Percentiles rank a stretch among this genome's conserved stretches.
phyloP scores from a whole-genome alignment of 2,329 filamentous ascomycete species.

The Ustilaginoidea virens region DNA sequence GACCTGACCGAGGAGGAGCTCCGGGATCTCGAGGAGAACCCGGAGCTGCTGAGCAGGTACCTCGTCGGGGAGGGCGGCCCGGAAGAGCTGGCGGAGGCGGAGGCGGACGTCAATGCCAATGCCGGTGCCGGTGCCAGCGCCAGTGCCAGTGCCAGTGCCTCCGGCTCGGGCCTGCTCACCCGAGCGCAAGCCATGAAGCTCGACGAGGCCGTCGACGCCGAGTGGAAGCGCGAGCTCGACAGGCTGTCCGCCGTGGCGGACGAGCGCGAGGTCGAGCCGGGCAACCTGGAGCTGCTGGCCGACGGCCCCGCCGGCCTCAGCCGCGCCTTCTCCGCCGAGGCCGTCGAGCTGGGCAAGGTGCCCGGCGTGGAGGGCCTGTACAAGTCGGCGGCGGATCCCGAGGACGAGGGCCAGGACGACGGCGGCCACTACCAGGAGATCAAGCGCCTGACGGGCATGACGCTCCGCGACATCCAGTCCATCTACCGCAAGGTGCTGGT shows the following conservation, averaged over 20 bases:
- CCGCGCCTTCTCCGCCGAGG: conserved; percentile 26
- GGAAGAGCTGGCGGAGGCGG: conserved; percentile 4
- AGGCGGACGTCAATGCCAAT: not conserved
- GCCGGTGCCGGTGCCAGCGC: too few relatives aligned
- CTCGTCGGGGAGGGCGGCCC: conserved; percentile 16
- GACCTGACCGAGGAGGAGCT: conserved; percentile 35
- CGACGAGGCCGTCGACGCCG: conserved; percentile 19
- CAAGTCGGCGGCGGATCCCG: conserved; percentile 31
- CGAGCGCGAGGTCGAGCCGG: conserved; percentile 16
- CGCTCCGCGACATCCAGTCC: conserved; percentile 31
- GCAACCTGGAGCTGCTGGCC: conserved; percentile 20
- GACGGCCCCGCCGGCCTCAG: conserved; percentile 19
- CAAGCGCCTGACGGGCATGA: conserved; percentile 40
- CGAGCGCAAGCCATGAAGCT: conserved; percentile 21
- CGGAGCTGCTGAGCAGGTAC: conserved; percentile 23
- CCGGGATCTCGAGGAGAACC: conserved; percentile 22
- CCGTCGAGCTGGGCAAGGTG: conserved; percentile 35
- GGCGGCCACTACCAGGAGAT: conserved; percentile 33
- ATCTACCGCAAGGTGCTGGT: conserved; percentile 62
- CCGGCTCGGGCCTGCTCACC: conserved; percentile 15
- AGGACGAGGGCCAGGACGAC: conserved; percentile 34
- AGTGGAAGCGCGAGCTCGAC: conserved; percentile 23
- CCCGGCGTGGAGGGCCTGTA: conserved; percentile 36
- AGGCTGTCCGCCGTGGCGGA: conserved; percentile 15
- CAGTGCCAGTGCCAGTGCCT: conserved; percentile 11